These are phyloP conservation scores for Oldenlandia corymbosa DNA, from an alignment of 257 asterid genomes.

Conservation along the genomic window DNA sequence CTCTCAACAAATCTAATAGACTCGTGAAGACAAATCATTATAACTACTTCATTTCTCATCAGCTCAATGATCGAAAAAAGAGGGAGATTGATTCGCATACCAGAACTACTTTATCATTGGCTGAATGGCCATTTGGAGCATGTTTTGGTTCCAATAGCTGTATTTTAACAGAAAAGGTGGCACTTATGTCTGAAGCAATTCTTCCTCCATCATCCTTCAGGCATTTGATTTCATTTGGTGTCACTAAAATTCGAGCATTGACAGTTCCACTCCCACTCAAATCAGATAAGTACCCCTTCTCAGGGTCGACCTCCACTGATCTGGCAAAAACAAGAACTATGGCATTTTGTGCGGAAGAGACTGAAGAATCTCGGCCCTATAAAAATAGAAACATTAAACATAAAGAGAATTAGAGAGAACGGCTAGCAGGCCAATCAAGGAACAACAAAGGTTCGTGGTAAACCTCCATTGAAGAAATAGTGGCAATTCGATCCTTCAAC, in stretches of 20 bases:
- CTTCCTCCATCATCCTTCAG: conserved; percentile 35
- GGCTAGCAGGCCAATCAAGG: not conserved
- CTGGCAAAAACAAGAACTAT: conserved; percentile 42
- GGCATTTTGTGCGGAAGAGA: conserved; percentile 55
- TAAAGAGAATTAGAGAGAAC: conserved; percentile 10
- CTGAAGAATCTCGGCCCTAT: conserved; percentile 36
- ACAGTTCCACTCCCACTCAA: conserved; percentile 22
- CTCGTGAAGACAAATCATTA: not conserved
- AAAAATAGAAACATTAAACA: conserved; percentile 20
- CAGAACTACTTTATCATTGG: conserved; percentile 41
- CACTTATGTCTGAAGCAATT: conserved; percentile 40
- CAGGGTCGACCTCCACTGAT: conserved; percentile 34
- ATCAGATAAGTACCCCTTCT: conserved; percentile 22
- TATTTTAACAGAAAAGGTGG: conserved; percentile 35
- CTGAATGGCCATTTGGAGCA: conserved; percentile 27
- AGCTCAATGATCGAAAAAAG: conserved; percentile 1
- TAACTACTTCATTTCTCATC: not conserved
- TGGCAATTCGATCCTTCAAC: conserved; percentile 48
- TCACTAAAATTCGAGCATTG: conserved; percentile 43
- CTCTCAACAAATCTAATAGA: not conserved
- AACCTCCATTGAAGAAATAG: conserved; percentile 51
- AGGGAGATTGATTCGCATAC: conserved; percentile 22
- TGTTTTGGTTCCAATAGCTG: conserved; percentile 27
- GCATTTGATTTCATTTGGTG: conserved; percentile 33
- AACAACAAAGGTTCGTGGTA: conserved; percentile 4